Conservation (phyloP, 176 grass and related monocot species). For the Typha latifolia region DNA sequence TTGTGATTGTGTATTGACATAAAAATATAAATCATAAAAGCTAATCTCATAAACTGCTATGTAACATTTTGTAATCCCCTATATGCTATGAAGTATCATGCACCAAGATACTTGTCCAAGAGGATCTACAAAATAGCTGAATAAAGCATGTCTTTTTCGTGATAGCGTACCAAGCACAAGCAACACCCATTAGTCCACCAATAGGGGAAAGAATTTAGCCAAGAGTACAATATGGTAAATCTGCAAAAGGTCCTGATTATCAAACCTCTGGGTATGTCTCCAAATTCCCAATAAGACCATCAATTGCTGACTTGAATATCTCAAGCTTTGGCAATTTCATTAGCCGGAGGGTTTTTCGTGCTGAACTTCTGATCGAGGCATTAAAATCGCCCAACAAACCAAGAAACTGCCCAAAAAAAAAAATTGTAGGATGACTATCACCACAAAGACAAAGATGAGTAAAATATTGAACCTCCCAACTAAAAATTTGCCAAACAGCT, state of each 20-base stretch:
- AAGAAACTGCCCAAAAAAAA: conserved; percentile 49
- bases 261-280: conserved; percentile 72
- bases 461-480: background rate
- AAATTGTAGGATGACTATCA: conserved; percentile 17
- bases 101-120: background rate
- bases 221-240: background rate
- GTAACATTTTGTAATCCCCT: no score
- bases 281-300: conserved; percentile 60
- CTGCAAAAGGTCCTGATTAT: conserved; percentile 13
- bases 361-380: conserved; percentile 35
- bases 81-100: background rate
- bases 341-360: conserved; percentile 50
- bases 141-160: background rate
- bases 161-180: conserved; percentile 1
- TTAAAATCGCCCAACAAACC: conserved; percentile 57
- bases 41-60: no score
- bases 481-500: background rate
- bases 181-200: background rate
- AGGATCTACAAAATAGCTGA: background rate
- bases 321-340: conserved; percentile 64
- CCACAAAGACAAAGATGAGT: background rate
- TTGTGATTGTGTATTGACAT: no score
- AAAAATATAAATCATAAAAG: no score
- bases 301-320: conserved; percentile 59
- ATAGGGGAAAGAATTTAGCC: background rate